Evolutionary conservation across 116 monocot species (phyloP).

Genomic region (Iris pallida): DNA sequence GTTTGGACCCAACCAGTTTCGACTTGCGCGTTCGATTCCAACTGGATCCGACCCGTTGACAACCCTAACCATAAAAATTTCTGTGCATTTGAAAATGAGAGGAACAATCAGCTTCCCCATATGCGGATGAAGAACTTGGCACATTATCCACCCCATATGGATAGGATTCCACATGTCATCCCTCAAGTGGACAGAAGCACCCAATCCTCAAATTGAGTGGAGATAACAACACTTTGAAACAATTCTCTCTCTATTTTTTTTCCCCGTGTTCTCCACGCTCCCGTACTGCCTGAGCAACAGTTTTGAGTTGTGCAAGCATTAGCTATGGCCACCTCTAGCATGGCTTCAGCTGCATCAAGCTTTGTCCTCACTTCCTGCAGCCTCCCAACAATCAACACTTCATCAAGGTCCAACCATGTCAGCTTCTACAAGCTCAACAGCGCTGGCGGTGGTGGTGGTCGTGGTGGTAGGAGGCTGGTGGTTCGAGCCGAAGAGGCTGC

Average conservation of each 20-base stretch:
- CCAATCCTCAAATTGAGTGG: neutral
- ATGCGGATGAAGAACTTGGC: neutral
- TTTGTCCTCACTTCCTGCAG: conserved; percentile 39
- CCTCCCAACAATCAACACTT: conserved; percentile 1
- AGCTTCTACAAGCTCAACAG: conserved; percentile 22
- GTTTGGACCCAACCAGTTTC: too few species aligned
- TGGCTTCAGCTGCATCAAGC: conserved; percentile 62
- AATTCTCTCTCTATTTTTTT: neutral
- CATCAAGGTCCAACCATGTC: conserved; percentile 13
- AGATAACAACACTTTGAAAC: neutral
- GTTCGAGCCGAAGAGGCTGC: conserved; percentile 45
- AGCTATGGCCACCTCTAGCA: conserved; percentile 52
- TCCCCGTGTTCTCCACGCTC: neutral
- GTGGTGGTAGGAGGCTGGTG: conserved; percentile 19
- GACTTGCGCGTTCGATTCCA: too few species aligned
- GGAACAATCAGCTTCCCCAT: too few species aligned
- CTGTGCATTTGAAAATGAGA: too few species aligned
- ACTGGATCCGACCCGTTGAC: too few species aligned
- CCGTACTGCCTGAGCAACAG: neutral
- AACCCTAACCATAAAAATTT: too few species aligned
- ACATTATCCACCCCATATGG: conserved; percentile 5
- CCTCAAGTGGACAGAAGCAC: neutral
- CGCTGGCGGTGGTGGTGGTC: neutral
- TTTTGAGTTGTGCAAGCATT: too few species aligned
- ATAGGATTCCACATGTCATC: conserved; percentile 17